Evolutionary conservation across 2,329 filamentous ascomycete genomes (phyloP).

Genomic region (Exophiala aquamarina): DNA sequence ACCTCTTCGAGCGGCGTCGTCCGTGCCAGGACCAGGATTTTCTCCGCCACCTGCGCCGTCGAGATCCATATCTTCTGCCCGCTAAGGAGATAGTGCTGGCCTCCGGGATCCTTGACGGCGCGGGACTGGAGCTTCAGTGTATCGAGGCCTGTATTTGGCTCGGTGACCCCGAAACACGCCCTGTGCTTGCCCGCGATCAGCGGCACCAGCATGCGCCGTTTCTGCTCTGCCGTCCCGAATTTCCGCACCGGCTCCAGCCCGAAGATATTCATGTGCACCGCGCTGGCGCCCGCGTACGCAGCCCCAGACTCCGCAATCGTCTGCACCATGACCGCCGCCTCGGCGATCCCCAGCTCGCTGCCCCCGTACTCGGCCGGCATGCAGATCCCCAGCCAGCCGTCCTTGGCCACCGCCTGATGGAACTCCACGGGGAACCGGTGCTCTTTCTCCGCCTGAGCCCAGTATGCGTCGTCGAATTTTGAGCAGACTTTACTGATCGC

Average conservation of each 20-base stretch:
- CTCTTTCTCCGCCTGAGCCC: slow-evolving; percentile 39
- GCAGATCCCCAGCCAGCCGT: slow-evolving; percentile 48
- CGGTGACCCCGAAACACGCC: slow-evolving; percentile 46
- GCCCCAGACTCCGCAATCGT: slow-evolving; percentile 47
- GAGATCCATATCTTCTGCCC: slow-evolving; percentile 49
- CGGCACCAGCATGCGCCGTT: slow-evolving; percentile 39
- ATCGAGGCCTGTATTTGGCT: slow-evolving; percentile 46
- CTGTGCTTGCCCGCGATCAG: slow-evolving; percentile 42
- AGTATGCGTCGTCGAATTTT: slow-evolving; percentile 44
- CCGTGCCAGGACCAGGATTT: slow-evolving; percentile 43
- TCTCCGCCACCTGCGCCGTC: slow-evolving; percentile 46
- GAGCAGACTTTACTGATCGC: slow-evolving; percentile 46
- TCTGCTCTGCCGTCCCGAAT: slow-evolving; percentile 45
- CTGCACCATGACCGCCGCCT: slow-evolving; percentile 50
- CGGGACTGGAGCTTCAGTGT: slow-evolving; percentile 42
- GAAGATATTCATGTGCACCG: slow-evolving; percentile 52
- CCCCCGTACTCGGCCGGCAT: slow-evolving; percentile 45
- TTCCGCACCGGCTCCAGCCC: slow-evolving; percentile 47
- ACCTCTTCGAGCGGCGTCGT: slow-evolving; percentile 45
- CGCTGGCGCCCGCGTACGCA: slow-evolving; percentile 43
- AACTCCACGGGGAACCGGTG: slow-evolving; percentile 43
- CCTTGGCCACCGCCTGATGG: slow-evolving; percentile 39
- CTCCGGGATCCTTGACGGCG: slow-evolving; percentile 33
- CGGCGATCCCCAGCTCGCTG: slow-evolving; percentile 42
- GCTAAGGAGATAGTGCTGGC: slow-evolving; percentile 35